Percentiles rank a stretch among this genome's conserved stretches.
Conservation (phyloP, 106 monocot genomes). For the Hemerocallis citrina region DNA sequence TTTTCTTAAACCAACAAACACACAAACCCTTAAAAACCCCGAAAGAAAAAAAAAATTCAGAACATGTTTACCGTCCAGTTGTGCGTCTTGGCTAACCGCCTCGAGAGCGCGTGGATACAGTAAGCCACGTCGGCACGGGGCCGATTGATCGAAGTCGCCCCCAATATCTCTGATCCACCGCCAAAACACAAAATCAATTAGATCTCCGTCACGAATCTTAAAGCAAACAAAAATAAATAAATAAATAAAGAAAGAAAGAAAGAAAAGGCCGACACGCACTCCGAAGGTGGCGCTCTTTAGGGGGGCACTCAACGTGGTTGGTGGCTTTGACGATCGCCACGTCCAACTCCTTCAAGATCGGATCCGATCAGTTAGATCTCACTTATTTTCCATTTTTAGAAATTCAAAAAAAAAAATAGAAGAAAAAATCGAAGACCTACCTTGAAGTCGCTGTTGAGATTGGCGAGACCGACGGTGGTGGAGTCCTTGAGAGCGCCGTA, state of each 20-base stretch:
- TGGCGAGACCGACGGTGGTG: constrained; percentile 90
- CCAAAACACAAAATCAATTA: too few species aligned
- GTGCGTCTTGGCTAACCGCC: constrained; percentile 62
- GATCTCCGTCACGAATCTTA: background rate
- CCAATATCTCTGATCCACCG: constrained; percentile 41
- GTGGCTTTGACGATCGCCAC: constrained; percentile 72
- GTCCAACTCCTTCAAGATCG: constrained; percentile 49
- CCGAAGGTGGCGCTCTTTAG: constrained; percentile 68
- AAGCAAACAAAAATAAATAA: background rate
- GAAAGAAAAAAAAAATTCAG: background rate
- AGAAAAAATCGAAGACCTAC: constrained; percentile 15
- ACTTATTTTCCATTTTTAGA: too few species aligned
- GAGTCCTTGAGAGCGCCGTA: constrained; percentile 89
- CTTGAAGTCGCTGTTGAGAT: constrained; percentile 98
- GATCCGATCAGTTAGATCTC: constrained; percentile 2
- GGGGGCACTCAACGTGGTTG: constrained; percentile 70
- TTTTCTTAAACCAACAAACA: too few species aligned
- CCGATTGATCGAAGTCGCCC: constrained; percentile 39
- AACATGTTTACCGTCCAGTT: constrained; percentile 57
- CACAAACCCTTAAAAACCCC: background rate
- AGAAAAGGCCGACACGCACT: constrained; percentile 19
- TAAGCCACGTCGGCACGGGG: constrained; percentile 76
- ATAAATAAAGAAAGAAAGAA: background rate
- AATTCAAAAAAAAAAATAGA: background rate
- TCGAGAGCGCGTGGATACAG: constrained; percentile 62